Conservation (phyloP, 2,329 filamentous ascomycete genomes). For the Dactylellina cionopaga region DNA sequence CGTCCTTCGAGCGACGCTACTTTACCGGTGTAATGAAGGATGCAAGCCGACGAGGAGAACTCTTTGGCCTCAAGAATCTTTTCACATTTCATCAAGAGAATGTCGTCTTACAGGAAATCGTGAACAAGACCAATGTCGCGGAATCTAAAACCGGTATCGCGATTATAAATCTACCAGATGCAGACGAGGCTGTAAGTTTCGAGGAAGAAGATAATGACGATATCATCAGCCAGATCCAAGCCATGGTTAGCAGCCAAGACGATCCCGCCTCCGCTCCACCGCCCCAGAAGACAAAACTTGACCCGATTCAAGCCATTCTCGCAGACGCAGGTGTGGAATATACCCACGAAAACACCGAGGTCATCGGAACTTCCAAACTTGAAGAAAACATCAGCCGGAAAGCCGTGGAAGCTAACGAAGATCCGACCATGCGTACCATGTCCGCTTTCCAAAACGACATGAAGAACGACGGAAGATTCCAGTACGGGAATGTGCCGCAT, state of each 20-base stretch:
- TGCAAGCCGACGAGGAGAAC: conserved; percentile 83
- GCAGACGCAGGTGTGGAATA: conserved; percentile 90
- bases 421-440: conserved; percentile 59
- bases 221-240: conserved; percentile 48
- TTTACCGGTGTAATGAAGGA: conserved; percentile 94
- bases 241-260: conserved; percentile 39
- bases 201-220: conserved; percentile 13
- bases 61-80: conserved; percentile 89
- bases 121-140: conserved; percentile 97
- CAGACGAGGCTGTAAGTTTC: conserved; percentile 8
- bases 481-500: conserved; percentile 67
- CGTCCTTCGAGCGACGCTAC: conserved; percentile 89
- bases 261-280: neutral
- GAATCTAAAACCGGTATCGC: conserved; percentile 87
- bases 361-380: conserved; percentile 90
- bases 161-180: conserved; percentile 65
- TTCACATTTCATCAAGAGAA: conserved; percentile 83
- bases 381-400: conserved; percentile 83
- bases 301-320: conserved; percentile 89
- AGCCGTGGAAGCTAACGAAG: conserved; percentile 72
- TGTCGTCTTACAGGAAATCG: conserved; percentile 88
- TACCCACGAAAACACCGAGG: conserved; percentile 94
- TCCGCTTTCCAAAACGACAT: conserved; percentile 54
- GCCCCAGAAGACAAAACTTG: conserved; percentile 61
- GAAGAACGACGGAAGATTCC: conserved; percentile 54